Base-by-base conservation (phyloP, 2,329 filamentous ascomycete genomes). In the Cryphonectria nitschkei region DNA sequence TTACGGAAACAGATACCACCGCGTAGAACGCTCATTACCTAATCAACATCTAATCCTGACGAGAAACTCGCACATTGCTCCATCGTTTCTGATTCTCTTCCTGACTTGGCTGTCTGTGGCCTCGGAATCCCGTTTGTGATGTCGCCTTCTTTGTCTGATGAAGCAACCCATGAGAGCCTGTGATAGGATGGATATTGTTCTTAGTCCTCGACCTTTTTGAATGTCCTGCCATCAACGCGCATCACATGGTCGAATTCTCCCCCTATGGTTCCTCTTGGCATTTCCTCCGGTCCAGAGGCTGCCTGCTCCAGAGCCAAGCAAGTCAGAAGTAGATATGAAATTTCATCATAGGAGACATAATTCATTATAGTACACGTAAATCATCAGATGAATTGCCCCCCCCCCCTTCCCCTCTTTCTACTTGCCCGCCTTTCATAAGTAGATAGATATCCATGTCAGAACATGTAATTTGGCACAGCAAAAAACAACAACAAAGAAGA, bases 21-120 rank as follows among this genome's bases (percentile, higher is more conserved):
- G 43, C 54, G 63, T 64, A 54, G 32, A 65, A 65, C 66, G 19
- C 13, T 71, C 66, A 34, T 65, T 65, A 39, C 65, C 8, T 61
- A 39, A 61, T 39, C 14, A 61, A 61, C 1, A 39, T 32, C 29
- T 29, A 58, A 58, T 58, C 26, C 16, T 29, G 26, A 29, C 26
- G 54, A 58, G 54, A 8, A 39, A 34, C 9, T 32, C 11, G 54
- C 32, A 13, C 5, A 61, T 13, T 61, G 19, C 16, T 61, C 54
- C 1, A 29, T 1, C 13, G 9, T 16, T 29, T 58, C 13, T 13
- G 9, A 22, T n/a, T n/a, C 46, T n/a, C 46, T 58, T 50, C 46
- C 32, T 14, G 6, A 14, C 16, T 13, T 32, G n/a, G 52, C 52
- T n/a, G n/a, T 16, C 11, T 56, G 9, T 32, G 26, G 7, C 3